Evolutionary conservation across 2,329 filamentous ascomycete genomes (phyloP).

Genomic region (Neoarthrinium moseri): DNA sequence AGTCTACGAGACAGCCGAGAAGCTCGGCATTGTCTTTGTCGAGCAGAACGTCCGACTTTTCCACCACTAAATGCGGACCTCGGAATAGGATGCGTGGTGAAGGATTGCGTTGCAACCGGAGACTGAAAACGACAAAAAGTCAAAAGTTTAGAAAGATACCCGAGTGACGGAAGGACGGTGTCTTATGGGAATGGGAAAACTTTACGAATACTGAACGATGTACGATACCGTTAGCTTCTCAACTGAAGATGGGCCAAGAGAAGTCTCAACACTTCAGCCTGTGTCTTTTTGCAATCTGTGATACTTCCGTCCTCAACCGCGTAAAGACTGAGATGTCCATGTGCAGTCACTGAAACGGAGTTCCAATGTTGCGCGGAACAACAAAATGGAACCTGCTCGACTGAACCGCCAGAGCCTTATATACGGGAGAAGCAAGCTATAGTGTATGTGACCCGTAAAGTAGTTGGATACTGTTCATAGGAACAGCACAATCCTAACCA

Average conservation of each 20-base stretch:
- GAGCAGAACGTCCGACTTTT: conserved; percentile 93
- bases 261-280: conserved; percentile 5
- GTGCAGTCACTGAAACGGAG: too few relatives aligned
- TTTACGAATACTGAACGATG: conserved; percentile 6
- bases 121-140: not conserved
- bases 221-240: conserved; percentile 2
- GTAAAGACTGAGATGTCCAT: too few relatives aligned
- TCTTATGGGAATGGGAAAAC: conserved; percentile 1
- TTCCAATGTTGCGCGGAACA: too few relatives aligned
- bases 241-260: conserved; percentile 5
- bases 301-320: too few relatives aligned
- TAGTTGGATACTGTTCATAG: too few relatives aligned
- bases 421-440: too few relatives aligned
- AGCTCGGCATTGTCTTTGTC: conserved; percentile 88
- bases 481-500: too few relatives aligned
- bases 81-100: not conserved
- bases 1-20: conserved; percentile 87
- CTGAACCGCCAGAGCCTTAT: not conserved
- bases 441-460: too few relatives aligned
- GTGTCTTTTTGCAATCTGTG: not conserved
- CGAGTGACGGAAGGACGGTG: not conserved
- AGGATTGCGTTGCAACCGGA: not conserved
- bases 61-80: conserved; percentile 68
- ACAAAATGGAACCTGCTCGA: too few relatives aligned
- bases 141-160: conserved; percentile 5